Conservation (phyloP, 768 basidiomycete species). For the Guyanaporus albipodus region DNA sequence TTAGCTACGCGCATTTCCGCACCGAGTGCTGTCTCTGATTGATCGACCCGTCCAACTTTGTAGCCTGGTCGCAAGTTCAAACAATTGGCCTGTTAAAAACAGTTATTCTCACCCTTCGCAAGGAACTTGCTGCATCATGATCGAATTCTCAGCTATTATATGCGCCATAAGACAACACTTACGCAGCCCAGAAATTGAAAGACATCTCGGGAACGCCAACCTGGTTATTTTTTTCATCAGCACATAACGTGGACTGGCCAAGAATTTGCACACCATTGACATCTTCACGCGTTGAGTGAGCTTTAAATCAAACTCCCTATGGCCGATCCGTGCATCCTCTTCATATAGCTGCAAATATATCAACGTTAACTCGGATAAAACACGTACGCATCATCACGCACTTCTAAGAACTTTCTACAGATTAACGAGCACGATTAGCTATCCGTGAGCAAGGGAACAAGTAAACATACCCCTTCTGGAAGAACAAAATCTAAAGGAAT, state of each 20-base stretch:
- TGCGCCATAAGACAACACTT: constrained; percentile 30
- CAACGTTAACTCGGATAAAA: not conserved
- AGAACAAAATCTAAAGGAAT: constrained; percentile 71
- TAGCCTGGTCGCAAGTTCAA: constrained; percentile 48
- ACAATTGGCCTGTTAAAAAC: not conserved
- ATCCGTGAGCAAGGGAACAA: constrained; percentile 5
- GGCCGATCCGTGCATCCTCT: constrained; percentile 90
- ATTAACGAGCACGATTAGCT: constrained; percentile 18
- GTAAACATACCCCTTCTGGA: constrained; percentile 83
- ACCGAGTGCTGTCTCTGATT: constrained; percentile 94
- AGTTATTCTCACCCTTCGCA: constrained; percentile 42
- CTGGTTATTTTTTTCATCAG: constrained; percentile 40
- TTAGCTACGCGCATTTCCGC: constrained; percentile 93
- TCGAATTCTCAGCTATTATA: constrained; percentile 3
- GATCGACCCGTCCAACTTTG: constrained; percentile 95
- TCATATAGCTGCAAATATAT: constrained; percentile 64
- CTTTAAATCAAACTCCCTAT: constrained; percentile 94
- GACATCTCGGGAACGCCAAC: constrained; percentile 94
- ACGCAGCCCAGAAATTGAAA: constrained; percentile 93
- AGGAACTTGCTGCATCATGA: constrained; percentile 62
- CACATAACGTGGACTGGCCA: not conserved
- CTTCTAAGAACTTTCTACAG: constrained; percentile 78
- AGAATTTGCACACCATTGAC: constrained; percentile 75
- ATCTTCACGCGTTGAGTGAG: constrained; percentile 92
- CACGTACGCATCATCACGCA: constrained; percentile 21